Evolutionary conservation across 768 basidiomycete genomes (phyloP), one percentile per base, ranked within the genome.

Genomic region (Austroboletus festivus): DNA sequence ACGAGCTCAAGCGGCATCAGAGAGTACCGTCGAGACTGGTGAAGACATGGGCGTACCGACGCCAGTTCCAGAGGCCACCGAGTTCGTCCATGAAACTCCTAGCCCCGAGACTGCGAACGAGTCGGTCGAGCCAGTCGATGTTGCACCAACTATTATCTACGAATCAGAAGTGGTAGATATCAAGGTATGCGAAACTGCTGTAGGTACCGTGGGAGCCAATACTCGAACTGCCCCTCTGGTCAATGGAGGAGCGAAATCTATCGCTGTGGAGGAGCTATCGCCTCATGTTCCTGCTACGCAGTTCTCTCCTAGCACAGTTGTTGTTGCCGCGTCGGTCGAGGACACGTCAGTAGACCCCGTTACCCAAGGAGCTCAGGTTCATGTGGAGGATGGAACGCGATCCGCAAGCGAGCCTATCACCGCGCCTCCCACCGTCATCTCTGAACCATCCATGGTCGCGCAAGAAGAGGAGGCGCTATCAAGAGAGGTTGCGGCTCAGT

Each of bases 401-500:
- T 55, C 21, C 26, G 45, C 20, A 16, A 38, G 34, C 44, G 50
- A 42, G 19, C 38, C 28, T 18, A 24, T 44, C 21, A 20, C 42
- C 23, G 47, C 24, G 21, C 15, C 34, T 16, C 35, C 48, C 34
- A 28, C 41, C 18, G 24, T 38, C 48, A 39, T 42, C 11, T 12
- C 23, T 20, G 47, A 58, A 16, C 48, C 41, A 24, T n/a, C 45
- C 30, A 44, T 42, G 20, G 34, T 4, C 33, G 18, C 10, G 39
- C 23, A 10, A 18, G 21, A 13, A n/a, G n/a, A n/a, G n/a, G n/a
- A n/a, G n/a, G n/a, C n/a, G n/a, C n/a, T n/a, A n/a, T n/a, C n/a
- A n/a, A n/a, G n/a, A 22, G 52, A 23, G 48, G 7, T 23, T 33
- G 21, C 12, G 23, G 2, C 56, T 58, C 56, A 46, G 47, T 59